Conservation (phyloP, 116 monocot species). For the Cymodocea nodosa region DNA sequence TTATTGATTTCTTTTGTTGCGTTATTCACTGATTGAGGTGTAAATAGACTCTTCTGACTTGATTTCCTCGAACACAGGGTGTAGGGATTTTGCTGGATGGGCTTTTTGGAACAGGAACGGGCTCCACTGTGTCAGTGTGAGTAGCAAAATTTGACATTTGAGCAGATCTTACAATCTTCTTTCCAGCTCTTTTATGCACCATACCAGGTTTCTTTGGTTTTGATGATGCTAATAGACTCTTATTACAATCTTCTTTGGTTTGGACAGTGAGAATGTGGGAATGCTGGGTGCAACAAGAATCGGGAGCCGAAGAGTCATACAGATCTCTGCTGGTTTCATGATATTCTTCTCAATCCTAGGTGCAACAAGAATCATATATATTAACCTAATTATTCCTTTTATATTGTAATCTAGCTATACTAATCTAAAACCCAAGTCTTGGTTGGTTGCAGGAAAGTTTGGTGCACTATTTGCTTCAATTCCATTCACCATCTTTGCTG, state of each 20-base stretch:
- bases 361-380: too few relatives aligned
- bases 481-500: constrained; percentile 92
- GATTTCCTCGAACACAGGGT: constrained; percentile 30
- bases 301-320: constrained; percentile 84
- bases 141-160: constrained; percentile 9
- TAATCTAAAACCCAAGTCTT: too few relatives aligned
- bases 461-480: constrained; percentile 98
- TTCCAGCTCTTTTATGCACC: not conserved
- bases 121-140: constrained; percentile 94
- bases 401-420: too few relatives aligned
- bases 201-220: not conserved
- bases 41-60: too few relatives aligned
- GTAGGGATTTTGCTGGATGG: constrained; percentile 83
- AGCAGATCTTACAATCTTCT: not conserved
- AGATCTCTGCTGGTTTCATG: constrained; percentile 98
- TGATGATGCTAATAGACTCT: not conserved
- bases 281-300: constrained; percentile 76
- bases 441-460: constrained; percentile 19
- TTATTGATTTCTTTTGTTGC: too few relatives aligned
- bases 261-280: constrained; percentile 84
- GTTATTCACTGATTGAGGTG: too few relatives aligned
- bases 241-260: too few relatives aligned
- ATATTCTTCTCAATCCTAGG: constrained; percentile 97
- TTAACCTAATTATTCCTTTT: not conserved
- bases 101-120: constrained; percentile 75